Conservation (phyloP, 225 moss, liverwort and hornwort species). For the Polytrichum commune region DNA sequence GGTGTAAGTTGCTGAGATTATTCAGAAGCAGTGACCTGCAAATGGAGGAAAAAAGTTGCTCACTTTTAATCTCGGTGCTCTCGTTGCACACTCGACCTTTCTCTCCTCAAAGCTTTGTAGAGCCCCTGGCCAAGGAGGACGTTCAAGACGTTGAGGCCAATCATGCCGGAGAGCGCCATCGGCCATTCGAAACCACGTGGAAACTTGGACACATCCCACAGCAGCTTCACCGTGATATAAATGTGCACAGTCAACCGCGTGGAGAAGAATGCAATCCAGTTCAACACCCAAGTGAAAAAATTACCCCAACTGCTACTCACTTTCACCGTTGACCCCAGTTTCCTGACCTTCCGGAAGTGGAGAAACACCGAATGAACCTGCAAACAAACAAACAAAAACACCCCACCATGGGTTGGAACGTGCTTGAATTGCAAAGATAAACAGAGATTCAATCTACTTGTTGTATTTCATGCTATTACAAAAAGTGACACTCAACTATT, state of each 20-base stretch:
- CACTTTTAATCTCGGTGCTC: no score
- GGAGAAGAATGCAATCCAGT: slow-evolving; percentile 76
- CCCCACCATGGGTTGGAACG: background rate
- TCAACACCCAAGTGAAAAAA: slow-evolving; percentile 59
- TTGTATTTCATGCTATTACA: no score
- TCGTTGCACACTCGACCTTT: slow-evolving; percentile 23
- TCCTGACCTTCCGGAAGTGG: slow-evolving; percentile 68
- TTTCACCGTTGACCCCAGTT: slow-evolving; percentile 41
- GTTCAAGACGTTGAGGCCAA: slow-evolving; percentile 80
- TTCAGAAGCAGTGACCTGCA: no score
- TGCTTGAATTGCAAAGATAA: background rate
- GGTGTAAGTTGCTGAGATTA: no score
- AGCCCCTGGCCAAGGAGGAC: slow-evolving; percentile 71
- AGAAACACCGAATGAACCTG: slow-evolving; percentile 90
- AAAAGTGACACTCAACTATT: no score
- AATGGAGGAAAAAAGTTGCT: no score
- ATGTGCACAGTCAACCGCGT: slow-evolving; percentile 54
- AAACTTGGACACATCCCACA: slow-evolving; percentile 69
- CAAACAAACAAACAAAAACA: slow-evolving; percentile 1
- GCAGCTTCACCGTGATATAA: slow-evolving; percentile 65
- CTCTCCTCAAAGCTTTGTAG: slow-evolving; percentile 67
- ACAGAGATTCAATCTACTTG: background rate
- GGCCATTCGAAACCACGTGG: slow-evolving; percentile 78
- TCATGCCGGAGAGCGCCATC: slow-evolving; percentile 70
- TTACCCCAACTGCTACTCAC: slow-evolving; percentile 26